Conservation (phyloP, 441 rosid species). For the Euphorbia corollata region DNA sequence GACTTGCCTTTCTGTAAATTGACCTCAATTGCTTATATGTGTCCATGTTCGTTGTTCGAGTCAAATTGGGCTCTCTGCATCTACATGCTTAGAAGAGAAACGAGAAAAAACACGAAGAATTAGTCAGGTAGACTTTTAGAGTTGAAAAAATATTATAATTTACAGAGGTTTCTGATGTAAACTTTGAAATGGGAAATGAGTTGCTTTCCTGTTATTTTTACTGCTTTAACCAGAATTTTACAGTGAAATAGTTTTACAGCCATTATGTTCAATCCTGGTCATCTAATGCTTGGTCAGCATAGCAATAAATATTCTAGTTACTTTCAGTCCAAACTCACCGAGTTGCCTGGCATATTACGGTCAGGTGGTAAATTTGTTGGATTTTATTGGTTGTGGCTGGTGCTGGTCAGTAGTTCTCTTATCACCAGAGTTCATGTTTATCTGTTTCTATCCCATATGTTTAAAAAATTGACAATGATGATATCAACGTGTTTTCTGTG, state of each 20-base stretch:
- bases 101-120: too few species aligned
- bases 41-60: not conserved
- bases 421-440: not conserved
- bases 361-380: not conserved
- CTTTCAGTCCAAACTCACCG: not conserved
- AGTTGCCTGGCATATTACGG: not conserved
- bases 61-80: not conserved
- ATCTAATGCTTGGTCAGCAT: not conserved
- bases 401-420: not conserved
- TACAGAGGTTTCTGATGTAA: not conserved
- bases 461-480: slow-evolving; percentile 3
- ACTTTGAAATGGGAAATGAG: not conserved
- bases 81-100: not conserved
- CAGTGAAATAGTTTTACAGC: not conserved
- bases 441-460: not conserved
- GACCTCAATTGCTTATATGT: slow-evolving; percentile 5
- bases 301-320: not conserved
- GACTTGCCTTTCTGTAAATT: not conserved
- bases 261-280: slow-evolving; percentile 1
- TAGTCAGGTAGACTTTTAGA: not conserved
- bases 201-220: not conserved
- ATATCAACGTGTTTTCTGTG: slow-evolving; percentile 20
- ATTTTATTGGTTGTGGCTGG: not conserved
- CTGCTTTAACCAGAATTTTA: not conserved
- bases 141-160: not conserved